Base-by-base conservation (phyloP, 2,329 filamentous ascomycete genomes). In the Cordyceps tenuipes region DNA sequence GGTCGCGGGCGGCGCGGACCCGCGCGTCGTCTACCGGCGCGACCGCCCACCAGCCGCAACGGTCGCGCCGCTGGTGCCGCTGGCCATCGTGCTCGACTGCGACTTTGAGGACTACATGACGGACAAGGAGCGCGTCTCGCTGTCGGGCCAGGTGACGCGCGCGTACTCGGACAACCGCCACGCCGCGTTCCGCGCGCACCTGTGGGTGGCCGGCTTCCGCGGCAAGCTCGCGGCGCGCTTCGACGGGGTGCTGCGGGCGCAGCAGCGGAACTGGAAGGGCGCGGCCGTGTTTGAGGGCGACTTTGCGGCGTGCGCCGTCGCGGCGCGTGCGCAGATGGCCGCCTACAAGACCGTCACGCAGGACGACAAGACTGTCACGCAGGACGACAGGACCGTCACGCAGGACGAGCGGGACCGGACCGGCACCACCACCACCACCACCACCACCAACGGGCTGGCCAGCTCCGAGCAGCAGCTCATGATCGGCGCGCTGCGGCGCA, bases 91-190 rank as follows among this genome's bases (percentile, higher is more conserved):
- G 62, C 77, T 99, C 63, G 94, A 99, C 76, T 97, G 93, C 74
- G 86, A 89, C 65, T 99, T 95, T 71, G 92, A 99, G 71, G 79
- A 89, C 47, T 82, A 92, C 69, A 99, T 99, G 94, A 81, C 80
- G 55, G 89, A 93, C 43, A 88, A 89, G 66, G 94, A 99, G 74
- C 79, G 89, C 34, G 86, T 92, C 59, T 96, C 91, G 5, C 80
- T 99, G 13, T 84, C 84, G 1, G 84, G 86, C 61, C 94, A 99
- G 73, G 80, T 99, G 63, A 96, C 91, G 9, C 80, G 94, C 60
- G 88, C 83, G 61, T 99, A 99, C 74, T 91, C 91, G 21, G 91
- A 96, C 68, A 97, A 97, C 73, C 83, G 82, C 62, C 84, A 82
- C 60, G 80, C 87, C 0, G 75, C 71, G 8, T 92, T 83, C 70